Evolutionary conservation across 192 early-diverging fungal species (phyloP), one percentile per base, ranked within the genome.

Genomic region (Entomortierella beljakovae): DNA sequence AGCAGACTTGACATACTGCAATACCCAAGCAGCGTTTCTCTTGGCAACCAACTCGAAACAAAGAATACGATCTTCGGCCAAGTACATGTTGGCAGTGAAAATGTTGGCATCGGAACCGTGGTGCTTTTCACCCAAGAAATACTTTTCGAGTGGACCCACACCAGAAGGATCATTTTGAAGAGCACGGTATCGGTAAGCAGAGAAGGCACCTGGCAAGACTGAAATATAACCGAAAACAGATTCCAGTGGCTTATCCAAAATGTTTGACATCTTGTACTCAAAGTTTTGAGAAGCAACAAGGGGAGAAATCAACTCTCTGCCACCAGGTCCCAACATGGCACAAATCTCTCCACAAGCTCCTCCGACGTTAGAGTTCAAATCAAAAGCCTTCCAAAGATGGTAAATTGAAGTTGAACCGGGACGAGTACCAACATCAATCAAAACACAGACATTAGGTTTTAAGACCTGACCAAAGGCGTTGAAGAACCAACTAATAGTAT

Each of bases 141-240:
- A 95, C 66, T 91, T 88, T 29, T 85, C 71, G 16, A 95, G 76
- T 18, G 94, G 94, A 38, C 91, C 84, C 25, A 71, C 31, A 51
- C 89, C 81, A 22, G 85, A 77, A 1, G 71, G 80, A 48, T 91
- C 89, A 62, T 92, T 91, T 49, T 91, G 84, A 23, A 94, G 81
- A 26, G 93, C 94, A 26, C 68, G 77, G 68, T 90, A 95, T 15
- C 93, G 85, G 80, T 95, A 95, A 16, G 94, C 94, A 20, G 92
- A 94, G 68, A 95, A 95, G 9, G 94, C 94, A 65, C 94, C 90
- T 23, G 94, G 94, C 58, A 95, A 86, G 51, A 95, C 95, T 2
- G 92, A 91, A 57, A 96, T 96, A 61, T 93, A 96, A 4, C 95
- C 95, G 61, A 94, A 94, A 22, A 94, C 89, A 6, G 92, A 93